Percentiles rank a stretch among this genome's conserved stretches.
These are phyloP conservation scores for Backusella circina DNA, from an alignment of 192 early-diverging fungal genomes.

Conservation along the genomic window DNA sequence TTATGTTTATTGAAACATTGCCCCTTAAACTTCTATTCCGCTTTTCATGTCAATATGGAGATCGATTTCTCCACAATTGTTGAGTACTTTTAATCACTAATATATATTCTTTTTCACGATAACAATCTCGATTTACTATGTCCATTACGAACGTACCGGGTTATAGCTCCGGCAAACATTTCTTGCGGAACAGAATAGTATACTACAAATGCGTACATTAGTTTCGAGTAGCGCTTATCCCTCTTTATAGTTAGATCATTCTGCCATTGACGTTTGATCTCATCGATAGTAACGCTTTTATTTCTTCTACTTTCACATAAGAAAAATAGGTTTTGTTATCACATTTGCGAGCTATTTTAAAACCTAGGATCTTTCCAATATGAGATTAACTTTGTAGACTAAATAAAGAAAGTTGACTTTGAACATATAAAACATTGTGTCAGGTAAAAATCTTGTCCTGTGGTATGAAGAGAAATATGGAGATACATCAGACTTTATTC, in stretches of 20 bases:
- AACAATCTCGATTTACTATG: background rate
- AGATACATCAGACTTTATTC: background rate
- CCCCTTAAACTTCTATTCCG: background rate
- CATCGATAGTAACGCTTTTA: background rate
- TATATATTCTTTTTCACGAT: background rate
- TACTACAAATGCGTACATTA: background rate
- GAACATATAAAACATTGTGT: background rate
- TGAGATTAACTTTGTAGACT: background rate
- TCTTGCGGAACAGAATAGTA: background rate
- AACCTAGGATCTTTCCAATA: background rate
- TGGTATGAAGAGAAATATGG: background rate
- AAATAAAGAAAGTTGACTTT: background rate
- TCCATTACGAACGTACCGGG: background rate
- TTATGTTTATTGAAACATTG: background rate
- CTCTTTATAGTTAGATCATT: background rate
- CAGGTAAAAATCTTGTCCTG: background rate
- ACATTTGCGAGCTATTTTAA: background rate
- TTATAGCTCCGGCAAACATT: background rate
- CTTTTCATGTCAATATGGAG: background rate
- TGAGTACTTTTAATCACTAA: background rate
- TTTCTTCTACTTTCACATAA: background rate
- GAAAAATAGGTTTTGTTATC: background rate
- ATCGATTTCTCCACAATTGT: background rate
- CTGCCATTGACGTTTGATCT: background rate
- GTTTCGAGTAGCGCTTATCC: background rate